Percentiles rank a stretch among this genome's conserved stretches.
Evolutionary conservation across 2,329 filamentous ascomycete genomes (phyloP).

Genomic region (Botrytis fragariae): DNA sequence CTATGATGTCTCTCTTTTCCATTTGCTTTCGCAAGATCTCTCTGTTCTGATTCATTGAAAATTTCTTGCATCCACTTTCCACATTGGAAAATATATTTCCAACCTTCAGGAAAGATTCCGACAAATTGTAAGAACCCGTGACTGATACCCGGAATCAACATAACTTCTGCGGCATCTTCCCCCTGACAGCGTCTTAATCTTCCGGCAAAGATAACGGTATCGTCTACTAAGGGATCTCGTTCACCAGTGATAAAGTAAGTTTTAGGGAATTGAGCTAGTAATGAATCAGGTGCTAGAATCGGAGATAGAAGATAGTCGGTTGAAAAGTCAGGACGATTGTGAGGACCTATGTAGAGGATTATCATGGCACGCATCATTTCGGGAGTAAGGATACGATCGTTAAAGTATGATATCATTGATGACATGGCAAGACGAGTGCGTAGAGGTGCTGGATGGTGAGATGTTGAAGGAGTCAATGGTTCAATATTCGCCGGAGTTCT

Average conservation of each 20-base stretch:
- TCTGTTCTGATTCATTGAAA: slow-evolving; percentile 54
- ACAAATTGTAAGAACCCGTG: slow-evolving; percentile 96
- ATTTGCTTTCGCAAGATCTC: slow-evolving; percentile 37
- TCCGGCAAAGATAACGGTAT: slow-evolving; percentile 94
- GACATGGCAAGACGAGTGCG: slow-evolving; percentile 89
- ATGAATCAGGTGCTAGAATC: slow-evolving; percentile 78
- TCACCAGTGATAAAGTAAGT: slow-evolving; percentile 94
- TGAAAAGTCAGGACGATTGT: slow-evolving; percentile 88
- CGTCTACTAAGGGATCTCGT: slow-evolving; percentile 90
- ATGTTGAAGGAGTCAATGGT: slow-evolving; percentile 34
- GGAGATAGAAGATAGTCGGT: slow-evolving; percentile 90
- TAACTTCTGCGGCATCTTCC: slow-evolving; percentile 75
- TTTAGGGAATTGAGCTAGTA: slow-evolving; percentile 86
- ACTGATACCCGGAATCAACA: slow-evolving; percentile 81
- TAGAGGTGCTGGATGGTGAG: slow-evolving; percentile 58
- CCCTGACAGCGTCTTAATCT: slow-evolving; percentile 78
- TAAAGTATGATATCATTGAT: slow-evolving; percentile 98
- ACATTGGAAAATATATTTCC: slow-evolving; percentile 79
- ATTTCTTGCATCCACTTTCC: slow-evolving; percentile 79
- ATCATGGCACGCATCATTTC: slow-evolving; percentile 99
- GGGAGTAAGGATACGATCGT: slow-evolving; percentile 88
- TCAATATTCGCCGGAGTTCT: slow-evolving; percentile 13
- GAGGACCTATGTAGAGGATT: slow-evolving; percentile 91
- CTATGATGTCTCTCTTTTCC: slow-evolving; percentile 24
- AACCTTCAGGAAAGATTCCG: slow-evolving; percentile 81